Evolutionary conservation across 495 filamentous ascomycete genomes (phyloP).

Genomic region (Penicillium parvum): DNA sequence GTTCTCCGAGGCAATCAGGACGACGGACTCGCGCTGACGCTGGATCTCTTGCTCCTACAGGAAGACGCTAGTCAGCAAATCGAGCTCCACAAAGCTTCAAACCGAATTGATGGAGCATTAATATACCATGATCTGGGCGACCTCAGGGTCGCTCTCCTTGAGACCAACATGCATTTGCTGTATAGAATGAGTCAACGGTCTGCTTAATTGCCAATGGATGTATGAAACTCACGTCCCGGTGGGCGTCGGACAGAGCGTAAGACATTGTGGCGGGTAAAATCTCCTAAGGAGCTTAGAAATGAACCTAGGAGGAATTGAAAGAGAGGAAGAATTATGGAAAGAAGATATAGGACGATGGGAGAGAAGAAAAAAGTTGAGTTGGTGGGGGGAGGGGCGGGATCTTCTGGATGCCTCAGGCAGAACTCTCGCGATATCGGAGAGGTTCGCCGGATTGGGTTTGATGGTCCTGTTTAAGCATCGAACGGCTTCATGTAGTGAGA

Average conservation of each 20-base stretch:
- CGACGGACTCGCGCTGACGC: constrained; percentile 96
- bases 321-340: constrained; percentile 7
- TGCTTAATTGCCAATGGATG: constrained; percentile 3
- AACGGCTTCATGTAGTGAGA: no score
- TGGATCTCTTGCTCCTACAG: constrained; percentile 84
- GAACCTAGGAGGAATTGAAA: constrained; percentile 5
- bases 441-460: constrained; percentile 18
- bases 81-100: neutral
- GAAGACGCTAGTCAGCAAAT: constrained; percentile 6
- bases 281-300: constrained; percentile 10
- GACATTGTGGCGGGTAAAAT: constrained; percentile 40
- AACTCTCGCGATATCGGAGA: constrained; percentile 25
- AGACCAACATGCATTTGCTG: constrained; percentile 90
- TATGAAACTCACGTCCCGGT: constrained; percentile 71
- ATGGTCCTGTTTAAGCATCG: constrained; percentile 1
- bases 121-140: constrained; percentile 89
- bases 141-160: constrained; percentile 80
- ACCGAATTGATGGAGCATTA: constrained; percentile 47
- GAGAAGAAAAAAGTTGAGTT: constrained; percentile 12
- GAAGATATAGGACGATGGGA: constrained; percentile 8
- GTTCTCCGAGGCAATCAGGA: constrained; percentile 98
- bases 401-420: constrained; percentile 23
- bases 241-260: constrained; percentile 85
- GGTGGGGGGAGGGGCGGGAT: constrained; percentile 25
- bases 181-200: constrained; percentile 48